Evolutionary conservation across 768 basidiomycete species (phyloP).

Genomic region (Pulveroboletus sp.): DNA sequence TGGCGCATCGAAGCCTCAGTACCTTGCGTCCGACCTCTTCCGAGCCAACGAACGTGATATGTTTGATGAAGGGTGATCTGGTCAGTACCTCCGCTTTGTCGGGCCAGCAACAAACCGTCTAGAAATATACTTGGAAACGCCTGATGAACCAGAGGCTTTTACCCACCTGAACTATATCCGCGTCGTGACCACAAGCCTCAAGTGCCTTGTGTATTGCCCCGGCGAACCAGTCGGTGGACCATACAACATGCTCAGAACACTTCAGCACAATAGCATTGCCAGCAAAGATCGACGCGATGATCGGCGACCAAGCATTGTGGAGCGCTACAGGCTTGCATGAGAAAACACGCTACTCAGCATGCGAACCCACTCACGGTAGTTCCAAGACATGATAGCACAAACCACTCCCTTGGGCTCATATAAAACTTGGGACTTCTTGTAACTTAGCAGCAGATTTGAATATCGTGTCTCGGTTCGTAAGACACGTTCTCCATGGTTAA

Average conservation of each 20-base stretch:
- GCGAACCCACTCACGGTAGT: constrained; percentile 62
- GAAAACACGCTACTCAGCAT: not conserved
- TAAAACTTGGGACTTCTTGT: constrained; percentile 74
- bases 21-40: constrained; percentile 75
- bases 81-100: constrained; percentile 83
- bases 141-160: not conserved
- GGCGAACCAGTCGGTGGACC: constrained; percentile 84
- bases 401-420: constrained; percentile 94
- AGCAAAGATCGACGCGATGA: constrained; percentile 84
- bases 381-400: constrained; percentile 92
- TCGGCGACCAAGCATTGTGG: constrained; percentile 93
- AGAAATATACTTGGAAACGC: constrained; percentile 8
- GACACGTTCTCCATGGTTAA: constrained; percentile 76
- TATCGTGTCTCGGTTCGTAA: constrained; percentile 70
- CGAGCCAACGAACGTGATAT: constrained; percentile 93
- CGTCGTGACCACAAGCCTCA: constrained; percentile 74
- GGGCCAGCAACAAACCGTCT: constrained; percentile 86
- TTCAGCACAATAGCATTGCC: constrained; percentile 90
- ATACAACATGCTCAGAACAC: constrained; percentile 88
- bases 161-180: constrained; percentile 82
- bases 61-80: constrained; percentile 72
- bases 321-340: constrained; percentile 51
- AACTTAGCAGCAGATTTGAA: constrained; percentile 60
- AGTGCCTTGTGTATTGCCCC: constrained; percentile 74
- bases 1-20: constrained; percentile 9